Base-by-base conservation (phyloP, 441 rosid genomes). In the Populus hybrid region DNA sequence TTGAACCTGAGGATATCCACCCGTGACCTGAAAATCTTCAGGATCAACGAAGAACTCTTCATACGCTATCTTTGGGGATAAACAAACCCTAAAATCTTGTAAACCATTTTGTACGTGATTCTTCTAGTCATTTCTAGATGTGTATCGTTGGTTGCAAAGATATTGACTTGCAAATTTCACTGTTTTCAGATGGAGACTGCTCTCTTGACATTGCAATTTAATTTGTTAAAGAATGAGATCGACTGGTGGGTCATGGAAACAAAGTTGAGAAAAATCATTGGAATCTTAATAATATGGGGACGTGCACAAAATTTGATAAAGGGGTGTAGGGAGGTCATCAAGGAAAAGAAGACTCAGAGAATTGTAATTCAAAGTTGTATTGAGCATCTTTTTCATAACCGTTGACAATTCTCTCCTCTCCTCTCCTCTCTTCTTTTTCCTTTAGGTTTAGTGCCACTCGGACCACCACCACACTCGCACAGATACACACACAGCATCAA, bases 401-500 rank as follows among this genome's bases (percentile, higher is more conserved):
- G 92, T 90, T 88, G 92, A 90, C 94, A 84, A 85, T 83, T 83
- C 59, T 32, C 70, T 50, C 67, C 36, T 30, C 38, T 36, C 66
- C 11, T 24, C 9, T 3, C 68, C 70, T 72, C 70, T n/a, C 30
- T 70, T 69, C 46, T 53, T 70, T 59, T 71, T 57, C 38, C 80
- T 82, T 82, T 80, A 63, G 82, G 75, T 74, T 77, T 78, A 81
- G 84, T 75, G 73, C 83, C 85, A 84, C 82, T 40, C 84, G 94
- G 92, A 88, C 94, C 94, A 91, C 92, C 84, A 81, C 61, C 83
- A 81, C 90, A 86, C 88, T 81, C n/a, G 86, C 91, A 85, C 90
- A 84, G 75, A 79, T 79, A 63, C 77, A 82, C 79, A 83, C 67
- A 84, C 79, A 77, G 73, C 84, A 81, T 81, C 87, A 82, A 79